Evolutionary conservation across 345 rosid genomes (phyloP).

Genomic region (Lagerstroemia speciosa): DNA sequence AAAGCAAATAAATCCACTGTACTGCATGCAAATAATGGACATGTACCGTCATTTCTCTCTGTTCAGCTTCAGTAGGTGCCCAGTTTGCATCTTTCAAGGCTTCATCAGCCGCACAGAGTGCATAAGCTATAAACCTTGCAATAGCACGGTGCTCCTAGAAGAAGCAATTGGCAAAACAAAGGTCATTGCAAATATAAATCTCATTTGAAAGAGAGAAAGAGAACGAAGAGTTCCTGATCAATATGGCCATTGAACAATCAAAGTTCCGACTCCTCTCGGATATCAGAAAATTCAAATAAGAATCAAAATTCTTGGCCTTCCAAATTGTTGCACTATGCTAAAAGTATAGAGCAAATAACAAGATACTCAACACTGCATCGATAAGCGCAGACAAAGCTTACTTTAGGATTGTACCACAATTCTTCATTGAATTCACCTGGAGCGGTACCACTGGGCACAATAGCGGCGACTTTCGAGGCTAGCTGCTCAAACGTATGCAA

Average conservation of each 20-base stretch:
- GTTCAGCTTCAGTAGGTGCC: conserved; percentile 57
- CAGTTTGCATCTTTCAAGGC: conserved; percentile 83
- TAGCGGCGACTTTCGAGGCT: conserved; percentile 78
- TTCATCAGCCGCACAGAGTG: conserved; percentile 89
- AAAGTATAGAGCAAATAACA: background rate
- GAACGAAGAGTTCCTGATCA: background rate
- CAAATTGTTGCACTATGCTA: background rate
- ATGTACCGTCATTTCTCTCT: conserved; percentile 71
- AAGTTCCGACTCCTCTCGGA: background rate
- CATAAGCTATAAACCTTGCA: conserved; percentile 79
- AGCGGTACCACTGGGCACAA: conserved; percentile 53
- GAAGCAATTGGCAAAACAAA: conserved; percentile 3
- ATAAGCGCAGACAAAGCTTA: conserved; percentile 12
- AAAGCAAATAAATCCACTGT: background rate
- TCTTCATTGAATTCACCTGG: conserved; percentile 65
- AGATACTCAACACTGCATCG: background rate
- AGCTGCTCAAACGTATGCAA: conserved; percentile 56
- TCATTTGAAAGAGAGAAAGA: background rate
- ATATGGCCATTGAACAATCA: no score
- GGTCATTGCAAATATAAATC: background rate
- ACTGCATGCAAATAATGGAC: background rate
- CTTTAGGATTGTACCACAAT: conserved; percentile 73
- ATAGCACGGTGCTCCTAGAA: conserved; percentile 59
- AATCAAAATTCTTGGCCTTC: background rate
- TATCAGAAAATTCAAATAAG: background rate